Evolutionary conservation across 2,329 filamentous ascomycete species (phyloP).

Genomic region (Aspergillus udagawae): DNA sequence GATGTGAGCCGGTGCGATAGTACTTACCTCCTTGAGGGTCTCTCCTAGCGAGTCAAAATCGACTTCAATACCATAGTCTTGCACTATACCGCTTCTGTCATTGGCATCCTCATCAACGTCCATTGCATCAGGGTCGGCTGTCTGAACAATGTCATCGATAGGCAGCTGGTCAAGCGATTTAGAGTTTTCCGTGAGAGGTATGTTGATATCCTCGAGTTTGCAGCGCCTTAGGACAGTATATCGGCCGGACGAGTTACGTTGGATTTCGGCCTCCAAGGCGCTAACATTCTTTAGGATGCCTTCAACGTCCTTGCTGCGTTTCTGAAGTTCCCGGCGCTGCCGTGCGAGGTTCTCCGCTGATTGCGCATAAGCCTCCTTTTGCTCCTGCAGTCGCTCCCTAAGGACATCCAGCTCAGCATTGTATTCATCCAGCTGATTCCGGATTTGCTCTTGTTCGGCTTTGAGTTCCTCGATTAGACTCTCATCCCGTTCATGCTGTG

Average conservation of each 20-base stretch:
- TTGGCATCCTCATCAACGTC: slow-evolving; percentile 73
- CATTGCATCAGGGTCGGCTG: slow-evolving; percentile 78
- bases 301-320: slow-evolving; percentile 80
- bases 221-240: slow-evolving; percentile 82
- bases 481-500: slow-evolving; percentile 62
- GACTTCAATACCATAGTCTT: slow-evolving; percentile 88
- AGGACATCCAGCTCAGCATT: slow-evolving; percentile 74
- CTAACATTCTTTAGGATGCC: slow-evolving; percentile 68
- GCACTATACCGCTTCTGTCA: slow-evolving; percentile 52
- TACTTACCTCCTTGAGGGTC: slow-evolving; percentile 70
- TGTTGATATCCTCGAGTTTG: slow-evolving; percentile 86
- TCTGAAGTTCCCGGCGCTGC: slow-evolving; percentile 75
- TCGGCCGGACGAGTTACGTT: slow-evolving; percentile 77
- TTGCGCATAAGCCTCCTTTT: slow-evolving; percentile 63
- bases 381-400: slow-evolving; percentile 65
- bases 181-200: slow-evolving; percentile 73
- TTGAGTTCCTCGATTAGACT: slow-evolving; percentile 67
- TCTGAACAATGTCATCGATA: slow-evolving; percentile 75
- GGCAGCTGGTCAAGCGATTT: slow-evolving; percentile 72
- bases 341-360: slow-evolving; percentile 73
- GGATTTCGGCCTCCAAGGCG: slow-evolving; percentile 76
- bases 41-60: slow-evolving; percentile 80
- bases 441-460: slow-evolving; percentile 68
- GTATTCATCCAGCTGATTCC: slow-evolving; percentile 67
- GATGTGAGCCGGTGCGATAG: no score